Conservation (phyloP, 2,329 filamentous ascomycete genomes). For the Cladosporium sp. region DNA sequence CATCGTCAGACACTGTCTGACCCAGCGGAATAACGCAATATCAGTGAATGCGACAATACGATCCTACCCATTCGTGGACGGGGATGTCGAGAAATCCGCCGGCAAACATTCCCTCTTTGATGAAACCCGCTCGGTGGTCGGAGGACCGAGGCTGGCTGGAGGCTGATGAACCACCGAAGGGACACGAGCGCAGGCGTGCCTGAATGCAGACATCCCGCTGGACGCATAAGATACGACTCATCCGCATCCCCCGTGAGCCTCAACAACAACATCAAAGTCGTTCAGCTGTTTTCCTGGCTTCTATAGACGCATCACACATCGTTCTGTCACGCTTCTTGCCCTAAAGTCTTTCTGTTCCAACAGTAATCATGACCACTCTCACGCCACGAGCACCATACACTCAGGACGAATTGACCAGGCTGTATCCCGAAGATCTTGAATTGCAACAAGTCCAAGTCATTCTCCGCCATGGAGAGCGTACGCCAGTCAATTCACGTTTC, state of each 20-base stretch:
- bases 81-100: background rate
- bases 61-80: background rate
- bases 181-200: no score
- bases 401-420: constrained; percentile 68
- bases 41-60: background rate
- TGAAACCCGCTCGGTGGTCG: background rate
- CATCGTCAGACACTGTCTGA: constrained; percentile 3
- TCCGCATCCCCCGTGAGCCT: background rate
- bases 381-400: constrained; percentile 72
- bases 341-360: background rate
- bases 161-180: no score
- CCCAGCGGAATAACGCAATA: background rate
- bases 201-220: constrained; percentile 7
- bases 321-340: background rate
- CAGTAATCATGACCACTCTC: constrained; percentile 67
- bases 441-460: constrained; percentile 86
- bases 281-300: background rate
- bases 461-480: constrained; percentile 57
- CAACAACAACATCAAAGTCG: background rate
- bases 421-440: constrained; percentile 77
- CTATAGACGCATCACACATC: background rate
- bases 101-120: background rate
- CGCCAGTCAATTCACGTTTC: constrained; percentile 83
- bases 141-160: background rate
- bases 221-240: constrained; percentile 4